Percentiles rank a stretch among this genome's conserved stretches.
These are phyloP conservation scores for Rhizopogon rudus DNA, from an alignment of 768 basidiomycete genomes.

Conservation along the genomic window DNA sequence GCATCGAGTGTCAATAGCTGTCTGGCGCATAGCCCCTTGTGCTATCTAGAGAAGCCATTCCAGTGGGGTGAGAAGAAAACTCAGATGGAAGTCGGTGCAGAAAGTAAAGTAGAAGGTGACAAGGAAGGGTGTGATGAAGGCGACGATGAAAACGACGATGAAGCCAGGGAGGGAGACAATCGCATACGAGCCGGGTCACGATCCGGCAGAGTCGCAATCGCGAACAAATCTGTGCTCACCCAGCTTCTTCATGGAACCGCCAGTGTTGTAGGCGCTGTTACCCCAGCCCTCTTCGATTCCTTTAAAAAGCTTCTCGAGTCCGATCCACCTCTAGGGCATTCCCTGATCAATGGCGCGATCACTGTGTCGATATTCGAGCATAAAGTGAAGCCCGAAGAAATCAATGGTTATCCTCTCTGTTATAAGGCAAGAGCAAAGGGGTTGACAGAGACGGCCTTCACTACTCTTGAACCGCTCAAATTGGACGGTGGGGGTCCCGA, in stretches of 20 bases:
- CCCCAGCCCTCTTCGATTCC: background rate
- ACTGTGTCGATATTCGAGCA: slow-evolving; percentile 19
- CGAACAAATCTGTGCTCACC: too few relatives aligned
- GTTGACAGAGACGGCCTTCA: slow-evolving; percentile 5
- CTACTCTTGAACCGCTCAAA: background rate
- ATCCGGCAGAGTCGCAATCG: too few relatives aligned
- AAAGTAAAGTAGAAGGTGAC: too few relatives aligned
- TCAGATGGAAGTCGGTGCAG: too few relatives aligned
- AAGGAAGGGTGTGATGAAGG: too few relatives aligned
- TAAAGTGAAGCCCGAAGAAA: slow-evolving; percentile 2
- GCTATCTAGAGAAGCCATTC: slow-evolving; percentile 7
- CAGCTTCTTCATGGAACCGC: too few relatives aligned
- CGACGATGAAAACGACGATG: too few relatives aligned
- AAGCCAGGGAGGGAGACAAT: too few relatives aligned
- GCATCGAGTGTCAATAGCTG: slow-evolving; percentile 17
- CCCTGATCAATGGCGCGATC: slow-evolving; percentile 19
- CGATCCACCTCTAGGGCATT: slow-evolving; percentile 11
- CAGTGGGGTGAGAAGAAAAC: too few relatives aligned
- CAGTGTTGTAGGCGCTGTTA: too few relatives aligned
- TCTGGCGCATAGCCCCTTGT: slow-evolving; percentile 13
- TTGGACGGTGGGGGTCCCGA: background rate
- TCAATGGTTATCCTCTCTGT: background rate
- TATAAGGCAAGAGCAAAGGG: slow-evolving; percentile 12
- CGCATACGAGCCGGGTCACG: too few relatives aligned
- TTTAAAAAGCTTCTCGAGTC: slow-evolving; percentile 6